phyloP scores from a whole-genome alignment of 2,329 filamentous ascomycete genomes.

The Penicillium sp. region DNA sequence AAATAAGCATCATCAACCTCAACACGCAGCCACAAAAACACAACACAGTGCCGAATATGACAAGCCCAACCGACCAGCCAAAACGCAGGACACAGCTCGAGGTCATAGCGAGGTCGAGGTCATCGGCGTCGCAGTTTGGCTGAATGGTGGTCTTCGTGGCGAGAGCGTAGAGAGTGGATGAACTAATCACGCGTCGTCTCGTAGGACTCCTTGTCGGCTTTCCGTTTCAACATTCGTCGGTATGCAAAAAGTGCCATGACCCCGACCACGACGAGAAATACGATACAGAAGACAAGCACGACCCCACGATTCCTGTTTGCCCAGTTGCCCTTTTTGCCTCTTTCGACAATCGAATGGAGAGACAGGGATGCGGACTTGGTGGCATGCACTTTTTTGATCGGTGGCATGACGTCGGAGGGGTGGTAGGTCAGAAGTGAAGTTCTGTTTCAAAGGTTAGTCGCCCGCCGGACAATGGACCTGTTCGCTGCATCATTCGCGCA shows the following conservation, averaged over 20 bases:
- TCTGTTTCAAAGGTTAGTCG: not conserved
- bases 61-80: not conserved
- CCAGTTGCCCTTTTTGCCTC: slow-evolving; percentile 48
- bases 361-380: slow-evolving; percentile 4
- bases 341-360: slow-evolving; percentile 36
- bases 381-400: slow-evolving; percentile 26
- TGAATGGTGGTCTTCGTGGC: not conserved
- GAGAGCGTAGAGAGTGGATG: accelerated
- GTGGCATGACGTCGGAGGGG: slow-evolving; percentile 19
- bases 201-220: slow-evolving; percentile 27
- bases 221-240: slow-evolving; percentile 41
- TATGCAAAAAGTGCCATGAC: slow-evolving; percentile 52
- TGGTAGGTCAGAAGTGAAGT: not conserved
- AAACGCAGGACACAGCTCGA: too few species aligned
- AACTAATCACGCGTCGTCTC: slow-evolving; percentile 10
- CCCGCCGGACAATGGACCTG: too few species aligned
- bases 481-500: too few species aligned
- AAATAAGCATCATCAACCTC: too few species aligned
- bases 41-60: not conserved
- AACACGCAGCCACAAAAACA: not conserved
- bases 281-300: slow-evolving; percentile 61
- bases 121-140: not conserved
- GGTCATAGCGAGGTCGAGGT: not conserved
- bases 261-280: slow-evolving; percentile 55
- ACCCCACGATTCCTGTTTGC: slow-evolving; percentile 58